Evolutionary conservation across 2,329 filamentous ascomycete genomes (phyloP).

Genomic region (Phyllosticta ampelicida): DNA sequence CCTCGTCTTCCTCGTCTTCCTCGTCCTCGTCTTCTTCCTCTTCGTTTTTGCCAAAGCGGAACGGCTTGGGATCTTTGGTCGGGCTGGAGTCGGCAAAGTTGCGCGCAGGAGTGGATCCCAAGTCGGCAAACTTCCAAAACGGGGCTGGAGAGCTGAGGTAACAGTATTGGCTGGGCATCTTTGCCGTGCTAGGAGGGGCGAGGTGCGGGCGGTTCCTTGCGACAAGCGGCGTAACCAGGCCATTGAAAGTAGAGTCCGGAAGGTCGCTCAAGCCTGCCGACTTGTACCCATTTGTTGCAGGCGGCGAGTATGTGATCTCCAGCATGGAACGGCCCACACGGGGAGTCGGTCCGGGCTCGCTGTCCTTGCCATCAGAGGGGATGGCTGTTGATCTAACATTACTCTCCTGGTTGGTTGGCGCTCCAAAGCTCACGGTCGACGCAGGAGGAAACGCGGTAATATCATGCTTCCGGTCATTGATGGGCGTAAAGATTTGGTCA

Average conservation of each 20-base stretch:
- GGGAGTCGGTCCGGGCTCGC: conserved; percentile 4
- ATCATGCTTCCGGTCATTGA: conserved; percentile 20
- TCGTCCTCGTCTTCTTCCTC: conserved; percentile 22
- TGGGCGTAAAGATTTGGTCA: conserved; percentile 11
- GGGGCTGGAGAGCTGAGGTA: conserved; percentile 75
- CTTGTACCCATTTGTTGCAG: conserved; percentile 7
- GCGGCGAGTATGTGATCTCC: conserved; percentile 7
- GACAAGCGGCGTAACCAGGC: conserved; percentile 56
- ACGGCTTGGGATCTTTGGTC: conserved; percentile 22
- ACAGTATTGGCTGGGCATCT: conserved; percentile 75
- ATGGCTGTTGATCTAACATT: not conserved
- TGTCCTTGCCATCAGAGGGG: conserved; percentile 2
- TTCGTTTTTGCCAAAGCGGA: conserved; percentile 13
- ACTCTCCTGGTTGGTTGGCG: conserved; percentile 1
- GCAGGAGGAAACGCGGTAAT: conserved; percentile 16
- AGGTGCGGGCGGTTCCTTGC: conserved; percentile 62
- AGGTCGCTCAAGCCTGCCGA: conserved; percentile 2
- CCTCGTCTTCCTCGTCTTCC: conserved; percentile 13
- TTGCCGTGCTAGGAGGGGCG: conserved; percentile 68
- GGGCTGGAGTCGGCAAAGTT: conserved; percentile 24
- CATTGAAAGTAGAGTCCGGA: conserved; percentile 15
- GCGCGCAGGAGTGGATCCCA: conserved; percentile 59
- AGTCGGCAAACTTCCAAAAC: conserved; percentile 79
- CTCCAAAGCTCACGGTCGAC: not conserved
- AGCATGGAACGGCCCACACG: not conserved